A percentile compares a stretch with the other conserved stretches of the same genome.
Evolutionary conservation across 805 yeast genomes (phyloP).

Genomic region (Lachancea sp.): DNA sequence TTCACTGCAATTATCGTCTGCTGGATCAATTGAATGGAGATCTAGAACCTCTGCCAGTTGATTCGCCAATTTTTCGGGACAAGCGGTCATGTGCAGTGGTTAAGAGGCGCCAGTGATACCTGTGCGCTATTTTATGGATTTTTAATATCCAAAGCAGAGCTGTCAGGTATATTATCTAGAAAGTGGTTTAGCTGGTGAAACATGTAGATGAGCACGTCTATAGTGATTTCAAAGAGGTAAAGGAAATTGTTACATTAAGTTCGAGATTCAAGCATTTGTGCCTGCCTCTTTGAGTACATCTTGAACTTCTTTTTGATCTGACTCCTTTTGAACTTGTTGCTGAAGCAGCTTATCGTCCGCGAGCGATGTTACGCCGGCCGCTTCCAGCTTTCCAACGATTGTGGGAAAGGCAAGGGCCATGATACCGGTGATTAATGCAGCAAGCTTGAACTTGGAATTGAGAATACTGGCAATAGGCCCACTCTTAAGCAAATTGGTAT

Average conservation of each 20-base stretch:
- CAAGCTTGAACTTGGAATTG: conserved; percentile 35
- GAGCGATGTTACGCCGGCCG: conserved; percentile 35
- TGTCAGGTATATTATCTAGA: neutral
- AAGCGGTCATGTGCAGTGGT: neutral
- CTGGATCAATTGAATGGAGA: conserved; percentile 1
- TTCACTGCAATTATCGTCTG: neutral
- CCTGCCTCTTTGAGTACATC: neutral
- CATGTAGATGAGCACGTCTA: conserved; percentile 1
- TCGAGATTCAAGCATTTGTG: neutral
- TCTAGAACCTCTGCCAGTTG: conserved; percentile 2
- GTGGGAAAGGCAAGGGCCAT: conserved; percentile 30
- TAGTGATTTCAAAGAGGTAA: too few relatives aligned
- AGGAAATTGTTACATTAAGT: neutral
- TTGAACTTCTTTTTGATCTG: conserved; percentile 4
- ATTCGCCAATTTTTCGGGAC: neutral
- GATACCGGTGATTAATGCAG: conserved; percentile 27
- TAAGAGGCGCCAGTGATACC: neutral
- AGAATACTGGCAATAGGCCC: conserved; percentile 36
- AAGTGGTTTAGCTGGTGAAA: neutral
- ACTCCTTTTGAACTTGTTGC: conserved; percentile 24
- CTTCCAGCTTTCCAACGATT: conserved; percentile 37
- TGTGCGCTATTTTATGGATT: too few relatives aligned
- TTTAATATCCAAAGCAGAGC: too few relatives aligned
- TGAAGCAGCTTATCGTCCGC: conserved; percentile 26
- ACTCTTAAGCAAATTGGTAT: conserved; percentile 29